Evolutionary conservation across 2,329 filamentous ascomycete genomes (phyloP), one percentile per base, ranked within the genome.

Genomic region (Pezizomycotina sp.): DNA sequence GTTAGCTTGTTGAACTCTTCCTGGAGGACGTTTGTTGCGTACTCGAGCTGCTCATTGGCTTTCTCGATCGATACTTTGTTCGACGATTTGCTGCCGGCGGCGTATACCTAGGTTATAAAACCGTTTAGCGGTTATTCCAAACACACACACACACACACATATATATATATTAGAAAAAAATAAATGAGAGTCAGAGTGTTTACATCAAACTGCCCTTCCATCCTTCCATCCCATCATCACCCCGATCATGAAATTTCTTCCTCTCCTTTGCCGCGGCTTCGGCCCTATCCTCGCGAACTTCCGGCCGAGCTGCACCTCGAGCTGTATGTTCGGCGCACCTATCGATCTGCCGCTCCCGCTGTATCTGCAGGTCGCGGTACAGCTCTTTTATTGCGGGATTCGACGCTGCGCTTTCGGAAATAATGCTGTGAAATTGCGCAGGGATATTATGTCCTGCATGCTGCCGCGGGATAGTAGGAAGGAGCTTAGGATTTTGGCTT

Each of bases 391-490:
- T 65, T 38, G 75, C 71, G 0, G 76, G 68, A 28, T 74, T 75
- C 13, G 65, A 61, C 73, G 74, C 32, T 73, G 62, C 23, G 68
- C 57, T 31, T 65, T 68, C 8, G 82, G 81, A 52, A 92, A 86
- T 24, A 84, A 65, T 19, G 73, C 65, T 27, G 70, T 72, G 61
- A 92, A 92, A 47, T 81, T 69, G 38, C 72, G 64, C 27, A 83
- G 65, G 4, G 79, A 74, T 48, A 83, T 62, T 52, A 83, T 68
- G 45, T 74, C 68, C 27, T 77, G 74, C 21, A 92, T 63, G 20
- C 76, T 67, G 5, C 81, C 74, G 7, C 82, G 78, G 18, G 74
- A 65, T 22, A 91, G 68, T 40, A 92, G 69, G 55, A 86, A 91
- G 56, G 76, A 75, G 51, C 66, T 65, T 33, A 92, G 67, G 46